A percentile compares a stretch with the other conserved stretches of the same genome.
These are phyloP conservation scores for Epichloe bromicola DNA, from an alignment of 2,329 filamentous ascomycete genomes.

Conservation along the genomic window DNA sequence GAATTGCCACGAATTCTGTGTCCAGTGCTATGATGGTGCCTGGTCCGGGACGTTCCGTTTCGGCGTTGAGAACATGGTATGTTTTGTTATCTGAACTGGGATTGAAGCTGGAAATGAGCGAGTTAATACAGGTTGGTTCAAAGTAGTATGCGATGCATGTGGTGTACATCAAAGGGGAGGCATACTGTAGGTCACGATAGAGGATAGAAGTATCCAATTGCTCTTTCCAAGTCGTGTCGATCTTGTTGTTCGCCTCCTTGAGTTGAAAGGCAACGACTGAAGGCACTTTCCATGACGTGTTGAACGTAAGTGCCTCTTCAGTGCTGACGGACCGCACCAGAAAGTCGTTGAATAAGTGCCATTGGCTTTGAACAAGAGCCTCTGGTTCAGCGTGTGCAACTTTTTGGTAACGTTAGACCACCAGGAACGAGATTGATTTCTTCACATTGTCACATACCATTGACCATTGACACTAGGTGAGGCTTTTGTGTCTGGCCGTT, in stretches of 20 bases:
- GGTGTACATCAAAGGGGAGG: background rate
- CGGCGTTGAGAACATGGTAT: conserved; percentile 44
- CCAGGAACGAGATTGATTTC: background rate
- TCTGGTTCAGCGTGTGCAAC: conserved; percentile 53
- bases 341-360: conserved; percentile 98
- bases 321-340: conserved; percentile 67
- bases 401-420: conserved; percentile 16
- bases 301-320: conserved; percentile 81
- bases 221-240: conserved; percentile 79
- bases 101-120: conserved; percentile 23
- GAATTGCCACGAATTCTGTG: conserved; percentile 88
- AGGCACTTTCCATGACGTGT: conserved; percentile 83
- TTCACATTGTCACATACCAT: conserved; percentile 40
- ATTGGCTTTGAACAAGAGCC: conserved; percentile 51
- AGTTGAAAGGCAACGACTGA: conserved; percentile 79
- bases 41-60: conserved; percentile 52
- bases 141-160: background rate
- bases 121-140: background rate
- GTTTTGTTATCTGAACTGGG: conserved; percentile 28
- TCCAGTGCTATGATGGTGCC: conserved; percentile 78
- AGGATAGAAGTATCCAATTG: conserved; percentile 73
- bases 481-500: conserved; percentile 73
- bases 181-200: conserved; percentile 54
- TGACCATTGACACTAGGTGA: conserved; percentile 83
- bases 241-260: conserved; percentile 65